These are phyloP conservation scores for Lachnellula subtilissima DNA, from an alignment of 2,329 filamentous ascomycete genomes.

Conservation along the genomic window DNA sequence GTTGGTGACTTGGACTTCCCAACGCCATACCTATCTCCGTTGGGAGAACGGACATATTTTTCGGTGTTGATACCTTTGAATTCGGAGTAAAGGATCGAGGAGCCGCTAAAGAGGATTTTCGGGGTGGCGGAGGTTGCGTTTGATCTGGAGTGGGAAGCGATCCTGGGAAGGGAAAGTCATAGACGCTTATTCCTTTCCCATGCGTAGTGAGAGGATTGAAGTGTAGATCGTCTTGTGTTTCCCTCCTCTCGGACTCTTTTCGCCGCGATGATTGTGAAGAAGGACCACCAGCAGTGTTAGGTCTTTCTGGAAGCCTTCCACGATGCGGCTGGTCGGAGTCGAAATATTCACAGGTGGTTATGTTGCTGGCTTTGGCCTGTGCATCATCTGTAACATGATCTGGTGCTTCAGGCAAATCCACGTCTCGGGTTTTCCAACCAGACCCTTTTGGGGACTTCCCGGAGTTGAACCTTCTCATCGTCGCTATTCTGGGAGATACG, in stretches of 20 bases:
- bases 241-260: slow-evolving; percentile 22
- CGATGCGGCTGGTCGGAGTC: slow-evolving; percentile 17
- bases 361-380: slow-evolving; percentile 20
- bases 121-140: slow-evolving; percentile 16
- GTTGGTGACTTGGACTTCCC: slow-evolving; percentile 56
- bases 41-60: slow-evolving; percentile 14
- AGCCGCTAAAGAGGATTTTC: slow-evolving; percentile 10
- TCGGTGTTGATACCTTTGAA: slow-evolving; percentile 12
- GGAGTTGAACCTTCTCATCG: slow-evolving; percentile 21
- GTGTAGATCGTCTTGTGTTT: slow-evolving; percentile 30
- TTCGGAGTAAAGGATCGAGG: slow-evolving; percentile 16
- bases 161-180: slow-evolving; percentile 27
- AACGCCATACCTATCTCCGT: slow-evolving; percentile 65
- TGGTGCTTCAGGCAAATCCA: slow-evolving; percentile 23
- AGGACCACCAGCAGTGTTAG: slow-evolving; percentile 28
- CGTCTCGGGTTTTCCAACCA: slow-evolving; percentile 25
- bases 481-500: slow-evolving; percentile 8
- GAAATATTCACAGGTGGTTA: slow-evolving; percentile 15
- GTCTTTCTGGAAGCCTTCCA: slow-evolving; percentile 23
- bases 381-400: slow-evolving; percentile 28
- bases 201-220: slow-evolving; percentile 26
- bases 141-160: slow-evolving; percentile 19
- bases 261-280: slow-evolving; percentile 16
- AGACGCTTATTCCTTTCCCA: slow-evolving; percentile 25
- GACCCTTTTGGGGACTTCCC: slow-evolving; percentile 9